A percentile compares a stretch with the other conserved stretches of the same genome.
Conservation (phyloP, 306 rosid genomes). For the Rosa multiflora region DNA sequence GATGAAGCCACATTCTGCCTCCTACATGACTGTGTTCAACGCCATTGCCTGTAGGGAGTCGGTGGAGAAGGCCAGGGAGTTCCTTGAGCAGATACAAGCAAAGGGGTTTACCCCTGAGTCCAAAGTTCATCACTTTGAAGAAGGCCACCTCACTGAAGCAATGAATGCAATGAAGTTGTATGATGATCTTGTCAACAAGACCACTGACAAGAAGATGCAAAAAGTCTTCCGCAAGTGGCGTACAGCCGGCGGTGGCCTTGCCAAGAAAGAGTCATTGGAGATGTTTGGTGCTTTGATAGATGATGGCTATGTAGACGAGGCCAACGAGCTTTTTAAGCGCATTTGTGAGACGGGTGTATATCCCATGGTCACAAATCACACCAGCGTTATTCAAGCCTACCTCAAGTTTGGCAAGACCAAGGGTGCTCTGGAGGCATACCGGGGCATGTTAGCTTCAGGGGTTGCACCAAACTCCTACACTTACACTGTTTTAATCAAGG, state of each 20-base stretch:
- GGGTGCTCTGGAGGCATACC: slow-evolving; percentile 48
- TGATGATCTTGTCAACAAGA: background rate
- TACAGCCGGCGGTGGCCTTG: too few species aligned
- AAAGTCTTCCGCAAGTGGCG: background rate
- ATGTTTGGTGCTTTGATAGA: background rate
- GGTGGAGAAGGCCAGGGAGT: background rate
- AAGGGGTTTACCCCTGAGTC: background rate
- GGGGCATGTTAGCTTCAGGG: slow-evolving; percentile 66
- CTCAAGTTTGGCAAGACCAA: slow-evolving; percentile 31
- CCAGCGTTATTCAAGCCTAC: slow-evolving; percentile 60
- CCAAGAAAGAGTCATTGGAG: background rate
- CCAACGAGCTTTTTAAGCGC: slow-evolving; percentile 51
- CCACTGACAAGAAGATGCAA: background rate
- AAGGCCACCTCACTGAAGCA: background rate
- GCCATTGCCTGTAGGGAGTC: background rate
- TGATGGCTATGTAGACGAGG: slow-evolving; percentile 31
- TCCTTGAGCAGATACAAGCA: background rate
- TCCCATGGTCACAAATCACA: slow-evolving; percentile 68
- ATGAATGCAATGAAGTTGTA: background rate
- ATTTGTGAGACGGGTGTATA: slow-evolving; percentile 49
- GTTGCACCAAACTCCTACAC: slow-evolving; percentile 41
- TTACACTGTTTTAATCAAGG: too few species aligned
- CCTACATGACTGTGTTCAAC: background rate
- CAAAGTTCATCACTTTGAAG: background rate
- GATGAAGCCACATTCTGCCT: background rate